A percentile compares a stretch with the other conserved stretches of the same genome.
phyloP scores from a whole-genome alignment of 345 rosid genomes.

The Xanthoceras sorbifolium region DNA sequence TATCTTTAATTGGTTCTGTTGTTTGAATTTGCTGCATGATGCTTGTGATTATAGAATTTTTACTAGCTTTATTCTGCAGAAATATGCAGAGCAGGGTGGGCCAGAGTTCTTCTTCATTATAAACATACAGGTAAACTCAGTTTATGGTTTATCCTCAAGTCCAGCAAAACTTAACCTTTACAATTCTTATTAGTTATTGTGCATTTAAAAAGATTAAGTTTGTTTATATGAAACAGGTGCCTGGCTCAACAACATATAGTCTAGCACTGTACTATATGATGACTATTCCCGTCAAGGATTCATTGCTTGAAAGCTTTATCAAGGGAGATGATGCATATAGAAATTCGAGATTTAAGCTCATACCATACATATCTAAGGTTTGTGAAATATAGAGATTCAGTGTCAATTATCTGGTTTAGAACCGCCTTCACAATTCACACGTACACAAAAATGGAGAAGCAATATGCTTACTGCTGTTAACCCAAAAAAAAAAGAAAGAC shows the following conservation, averaged over 20 bases:
- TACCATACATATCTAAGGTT: conserved; percentile 96
- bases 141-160: conserved; percentile 4
- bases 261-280: conserved; percentile 90
- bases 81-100: conserved; percentile 89
- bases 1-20: conserved; percentile 14
- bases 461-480: conserved; percentile 4
- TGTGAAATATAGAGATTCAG: conserved; percentile 15
- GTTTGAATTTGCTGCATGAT: conserved; percentile 16
- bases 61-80: conserved; percentile 49
- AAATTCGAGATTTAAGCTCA: conserved; percentile 97
- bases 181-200: neutral
- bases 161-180: neutral
- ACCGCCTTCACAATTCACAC: neutral
- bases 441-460: neutral
- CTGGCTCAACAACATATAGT: conserved; percentile 84
- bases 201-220: conserved; percentile 16
- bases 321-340: conserved; percentile 84
- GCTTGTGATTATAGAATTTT: conserved; percentile 7
- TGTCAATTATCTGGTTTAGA: conserved; percentile 5
- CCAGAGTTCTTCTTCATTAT: conserved; percentile 86
- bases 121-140: conserved; percentile 71
- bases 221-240: conserved; percentile 56
- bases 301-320: conserved; percentile 74
- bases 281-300: conserved; percentile 73
- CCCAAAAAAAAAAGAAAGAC: neutral